Evolutionary conservation across 2,329 filamentous ascomycete genomes (phyloP), one percentile per base, ranked within the genome.

Genomic region (Didymella exigua): DNA sequence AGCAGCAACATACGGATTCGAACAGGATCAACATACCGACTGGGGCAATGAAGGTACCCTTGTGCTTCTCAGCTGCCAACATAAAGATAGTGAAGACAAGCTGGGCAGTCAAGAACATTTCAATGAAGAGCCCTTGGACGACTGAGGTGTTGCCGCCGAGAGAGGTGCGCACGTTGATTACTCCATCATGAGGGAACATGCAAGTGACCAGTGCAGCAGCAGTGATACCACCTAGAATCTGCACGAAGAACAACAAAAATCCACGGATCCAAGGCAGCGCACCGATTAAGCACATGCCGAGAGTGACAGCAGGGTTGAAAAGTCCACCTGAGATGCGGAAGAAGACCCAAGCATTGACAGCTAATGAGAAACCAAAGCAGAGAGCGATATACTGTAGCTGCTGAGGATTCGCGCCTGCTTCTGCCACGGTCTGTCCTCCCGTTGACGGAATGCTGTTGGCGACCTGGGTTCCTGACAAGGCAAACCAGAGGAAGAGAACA

Each of bases 61-160:
- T 90, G 71, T 89, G 86, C 46, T 66, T 64, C 38, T 66, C 62
- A 9, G 84, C 83, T 0, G 87, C 87, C 36, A 89, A 76, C 82
- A 90, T 87, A 24, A 71, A 68, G 41, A 74, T 70, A 2, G 65
- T 70, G 36, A 74, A 69, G 38, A 73, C 66, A 13, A 74, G 58
- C 38, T 72, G 62, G 13, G 67, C 65, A 7, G 71, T 55, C 41
- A 55, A 42, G 29, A 55, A 55, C 52, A 55, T 73, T 38, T 65
- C 61, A 9, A 63, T 52, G 38, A 69, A 65, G 8, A 66, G 54
- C n/a, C 68, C 70, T 5, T 61, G 60, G 0, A 46, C 40, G 1
- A 65, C 50, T 1, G 59, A 58, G 0, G 66, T 67, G 9, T 21
- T 24, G 5, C 53, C 56, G 6, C 54, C 58, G 0, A 65, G 51